Evolutionary conservation across 257 asterid species (phyloP), one percentile per base, ranked within the genome.

Genomic region (Solanum arcanum): DNA sequence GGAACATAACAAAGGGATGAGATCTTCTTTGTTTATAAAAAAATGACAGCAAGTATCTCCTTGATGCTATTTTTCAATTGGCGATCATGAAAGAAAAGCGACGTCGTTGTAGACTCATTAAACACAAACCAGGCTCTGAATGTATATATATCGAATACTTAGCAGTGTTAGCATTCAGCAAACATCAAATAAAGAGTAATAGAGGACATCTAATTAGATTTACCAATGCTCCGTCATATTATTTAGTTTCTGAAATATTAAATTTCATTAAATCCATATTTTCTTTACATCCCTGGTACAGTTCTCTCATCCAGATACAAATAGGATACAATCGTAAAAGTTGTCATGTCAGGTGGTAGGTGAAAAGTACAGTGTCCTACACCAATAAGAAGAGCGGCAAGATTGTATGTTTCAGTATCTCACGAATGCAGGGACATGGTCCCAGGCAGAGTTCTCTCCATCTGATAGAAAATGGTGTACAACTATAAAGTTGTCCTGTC

Each of bases 61-160:
- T 94, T 93, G 73, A 97, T 91, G 93, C 94, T 92, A 88, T 94
- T 93, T 31, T 87, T 87, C 92, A 96, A 84, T 64, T 96, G 98
- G 59, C 98, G 93, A 88, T 92, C 33, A 62, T 87, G 89, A 88
- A 97, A 94, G 88, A 96, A 85, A 44, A 90, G 39, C 1, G 96
- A 88, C 86, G 93, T 94, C 21, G 98, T 92, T 29, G 96, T 96
- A 5, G 95, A 93, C 87, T 95, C 94, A 92, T 96, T 93, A 87
- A 95, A 94, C 88, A 89, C 92, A 93, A 95, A 86, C 98, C 98
- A 84, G 98, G 99, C 89, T 94, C 95, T 12, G 98, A 91, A 88
- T 97, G 99, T 88, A 96, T 75, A 84, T 92, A 93, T 74, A 96
- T 91, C 3, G 98, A 95, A 88, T 90, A 95, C 1, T 88, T 91